Conservation (phyloP, 257 asterid species). For the Solanum habrochaites region DNA sequence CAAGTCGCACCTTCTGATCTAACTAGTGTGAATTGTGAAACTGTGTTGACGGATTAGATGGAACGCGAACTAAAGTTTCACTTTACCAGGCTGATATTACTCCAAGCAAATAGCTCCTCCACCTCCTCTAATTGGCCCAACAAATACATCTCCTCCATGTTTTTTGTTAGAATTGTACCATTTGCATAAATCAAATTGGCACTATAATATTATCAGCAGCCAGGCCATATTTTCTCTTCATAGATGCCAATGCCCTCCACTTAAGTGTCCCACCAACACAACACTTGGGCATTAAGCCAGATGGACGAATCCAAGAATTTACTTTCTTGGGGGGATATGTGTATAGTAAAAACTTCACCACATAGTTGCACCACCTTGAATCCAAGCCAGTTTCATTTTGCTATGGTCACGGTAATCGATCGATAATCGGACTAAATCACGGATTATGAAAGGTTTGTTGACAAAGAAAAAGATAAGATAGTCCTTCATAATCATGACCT, state of each 20-base stretch:
- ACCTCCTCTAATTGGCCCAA: conserved; percentile 29
- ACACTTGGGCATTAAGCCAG: conserved; percentile 19
- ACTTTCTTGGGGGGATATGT: conserved; percentile 9
- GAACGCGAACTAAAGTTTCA: conserved; percentile 7
- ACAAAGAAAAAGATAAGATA: conserved; percentile 6
- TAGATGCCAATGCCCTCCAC: conserved; percentile 28
- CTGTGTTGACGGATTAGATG: conserved; percentile 1
- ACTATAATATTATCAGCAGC: conserved; percentile 14
- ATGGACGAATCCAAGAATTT: conserved; percentile 13
- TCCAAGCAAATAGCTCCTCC: conserved; percentile 23
- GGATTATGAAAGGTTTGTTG: neutral
- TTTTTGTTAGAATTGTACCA: neutral
- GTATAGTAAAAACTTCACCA: conserved; percentile 14
- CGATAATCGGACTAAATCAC: conserved; percentile 3
- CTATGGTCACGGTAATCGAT: conserved; percentile 1
- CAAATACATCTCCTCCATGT: conserved; percentile 12
- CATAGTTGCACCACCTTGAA: conserved; percentile 18
- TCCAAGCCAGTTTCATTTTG: conserved; percentile 18
- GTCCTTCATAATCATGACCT: conserved; percentile 27
- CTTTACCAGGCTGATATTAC: conserved; percentile 11
- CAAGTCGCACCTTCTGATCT: conserved; percentile 1
- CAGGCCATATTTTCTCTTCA: conserved; percentile 16
- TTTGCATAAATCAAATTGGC: conserved; percentile 7
- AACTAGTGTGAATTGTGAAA: conserved; percentile 8
- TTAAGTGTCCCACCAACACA: conserved; percentile 21